These are phyloP conservation scores for Hirsutella thompsonii DNA, from an alignment of 2,329 filamentous ascomycete genomes.

Conservation along the genomic window DNA sequence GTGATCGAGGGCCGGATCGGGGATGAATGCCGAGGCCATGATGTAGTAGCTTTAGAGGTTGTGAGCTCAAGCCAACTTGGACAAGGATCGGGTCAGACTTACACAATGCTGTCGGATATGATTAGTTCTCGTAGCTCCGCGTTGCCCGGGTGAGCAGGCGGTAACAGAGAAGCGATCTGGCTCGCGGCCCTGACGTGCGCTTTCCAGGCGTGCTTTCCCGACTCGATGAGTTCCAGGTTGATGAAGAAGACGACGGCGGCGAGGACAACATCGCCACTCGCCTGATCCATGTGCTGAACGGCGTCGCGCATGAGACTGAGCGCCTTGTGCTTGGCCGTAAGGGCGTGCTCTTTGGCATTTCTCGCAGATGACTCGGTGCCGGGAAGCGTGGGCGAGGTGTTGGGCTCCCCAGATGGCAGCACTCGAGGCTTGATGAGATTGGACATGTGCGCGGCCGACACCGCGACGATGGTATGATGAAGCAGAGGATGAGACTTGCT, in stretches of 20 bases:
- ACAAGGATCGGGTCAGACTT: constrained; percentile 6
- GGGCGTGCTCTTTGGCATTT: constrained; percentile 25
- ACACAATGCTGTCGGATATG: constrained; percentile 34
- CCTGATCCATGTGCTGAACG: constrained; percentile 22
- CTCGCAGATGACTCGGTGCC: constrained; percentile 10
- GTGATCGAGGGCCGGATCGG: constrained; percentile 14
- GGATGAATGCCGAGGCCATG: constrained; percentile 29
- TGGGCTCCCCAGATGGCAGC: not conserved
- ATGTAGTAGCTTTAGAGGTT: constrained; percentile 25
- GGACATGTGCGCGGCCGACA: constrained; percentile 34
- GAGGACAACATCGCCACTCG: constrained; percentile 26
- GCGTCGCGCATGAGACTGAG: constrained; percentile 27
- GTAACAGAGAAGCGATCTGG: constrained; percentile 27
- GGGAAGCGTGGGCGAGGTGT: not conserved
- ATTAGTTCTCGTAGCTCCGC: constrained; percentile 28
- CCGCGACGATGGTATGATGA: constrained; percentile 33
- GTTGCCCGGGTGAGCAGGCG: constrained; percentile 18
- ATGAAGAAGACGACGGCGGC: constrained; percentile 35
- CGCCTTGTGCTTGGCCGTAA: constrained; percentile 31
- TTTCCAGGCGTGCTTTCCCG: constrained; percentile 32
- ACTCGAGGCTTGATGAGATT: constrained; percentile 23
- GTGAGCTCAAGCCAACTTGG: not conserved
- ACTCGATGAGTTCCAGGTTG: constrained; percentile 37
- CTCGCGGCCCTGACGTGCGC: constrained; percentile 32
- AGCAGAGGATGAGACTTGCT: constrained; percentile 27